Percentiles rank a stretch among this genome's conserved stretches.
phyloP scores from a whole-genome alignment of 257 asterid genomes.

The Paraleonurus japonicus region DNA sequence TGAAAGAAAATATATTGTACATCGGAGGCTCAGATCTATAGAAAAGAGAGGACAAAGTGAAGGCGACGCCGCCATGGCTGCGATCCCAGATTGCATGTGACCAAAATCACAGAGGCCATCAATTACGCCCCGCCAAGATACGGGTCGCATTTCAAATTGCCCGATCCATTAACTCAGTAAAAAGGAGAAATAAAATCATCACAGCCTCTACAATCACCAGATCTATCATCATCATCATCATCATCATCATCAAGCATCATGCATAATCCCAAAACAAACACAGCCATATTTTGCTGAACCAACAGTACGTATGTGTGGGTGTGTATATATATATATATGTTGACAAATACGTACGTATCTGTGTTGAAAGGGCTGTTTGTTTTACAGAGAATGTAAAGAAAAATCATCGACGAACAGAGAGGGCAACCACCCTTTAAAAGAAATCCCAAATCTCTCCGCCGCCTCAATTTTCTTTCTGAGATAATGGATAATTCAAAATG shows the following conservation, averaged over 20 bases:
- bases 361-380: neutral
- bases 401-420: neutral
- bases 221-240: neutral
- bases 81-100: neutral
- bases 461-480: conserved; percentile 16
- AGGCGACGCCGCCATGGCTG: neutral
- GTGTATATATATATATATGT: neutral
- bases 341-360: neutral
- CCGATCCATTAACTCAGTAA: neutral
- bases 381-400: neutral
- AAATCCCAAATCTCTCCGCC: neutral
- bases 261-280: neutral
- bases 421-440: conserved; percentile 14
- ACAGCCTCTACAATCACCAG: neutral
- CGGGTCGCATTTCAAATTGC: neutral
- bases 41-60: neutral
- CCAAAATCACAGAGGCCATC: neutral
- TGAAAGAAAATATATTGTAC: too few species aligned
- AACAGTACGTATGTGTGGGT: neutral
- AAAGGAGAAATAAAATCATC: neutral
- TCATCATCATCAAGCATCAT: neutral
- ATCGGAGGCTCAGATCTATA: neutral
- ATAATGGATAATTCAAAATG: neutral
- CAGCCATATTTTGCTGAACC: neutral
- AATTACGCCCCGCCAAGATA: neutral